Conservation (phyloP, 805 yeast species). For the Starmerella geochares region DNA sequence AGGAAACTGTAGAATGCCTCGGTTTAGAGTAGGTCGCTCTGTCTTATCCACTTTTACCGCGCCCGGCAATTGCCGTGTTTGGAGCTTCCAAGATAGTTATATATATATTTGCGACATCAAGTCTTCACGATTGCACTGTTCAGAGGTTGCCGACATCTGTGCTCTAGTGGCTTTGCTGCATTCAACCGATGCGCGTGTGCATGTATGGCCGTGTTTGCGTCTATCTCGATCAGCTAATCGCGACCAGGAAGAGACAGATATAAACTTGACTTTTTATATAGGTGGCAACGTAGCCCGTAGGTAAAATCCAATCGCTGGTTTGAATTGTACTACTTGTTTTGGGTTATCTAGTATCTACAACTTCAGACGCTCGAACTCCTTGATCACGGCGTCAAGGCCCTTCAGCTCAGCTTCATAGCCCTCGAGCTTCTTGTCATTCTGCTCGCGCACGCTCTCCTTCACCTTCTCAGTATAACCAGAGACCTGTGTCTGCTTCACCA, state of each 20-base stretch:
- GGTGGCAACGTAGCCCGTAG: too few species aligned
- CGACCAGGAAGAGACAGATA: too few species aligned
- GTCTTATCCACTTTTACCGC: too few species aligned
- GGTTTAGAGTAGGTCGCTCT: too few species aligned
- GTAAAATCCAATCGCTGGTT: too few species aligned
- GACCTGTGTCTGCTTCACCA: conserved; percentile 58
- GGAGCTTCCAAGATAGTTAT: too few species aligned
- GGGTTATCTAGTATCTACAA: conserved; percentile 3
- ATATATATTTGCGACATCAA: background rate
- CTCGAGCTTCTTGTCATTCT: conserved; percentile 57
- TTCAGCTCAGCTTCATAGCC: conserved; percentile 76
- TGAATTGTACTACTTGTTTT: background rate
- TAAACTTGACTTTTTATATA: too few species aligned
- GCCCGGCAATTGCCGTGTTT: too few species aligned
- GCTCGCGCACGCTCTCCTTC: conserved; percentile 66
- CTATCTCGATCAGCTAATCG: too few species aligned
- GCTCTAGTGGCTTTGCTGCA: background rate
- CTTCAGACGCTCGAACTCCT: conserved; percentile 50
- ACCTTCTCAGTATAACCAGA: conserved; percentile 83
- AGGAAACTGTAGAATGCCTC: too few species aligned
- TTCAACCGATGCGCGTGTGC: too few species aligned
- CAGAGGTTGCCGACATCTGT: background rate
- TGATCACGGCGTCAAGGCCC: conserved; percentile 77
- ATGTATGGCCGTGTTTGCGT: too few species aligned
- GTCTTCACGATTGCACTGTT: background rate